Percentiles rank a stretch among this genome's conserved stretches.
These are phyloP conservation scores for Fagopyrum homotropicum DNA, from an alignment of 148 eudicot species.

Conservation along the genomic window DNA sequence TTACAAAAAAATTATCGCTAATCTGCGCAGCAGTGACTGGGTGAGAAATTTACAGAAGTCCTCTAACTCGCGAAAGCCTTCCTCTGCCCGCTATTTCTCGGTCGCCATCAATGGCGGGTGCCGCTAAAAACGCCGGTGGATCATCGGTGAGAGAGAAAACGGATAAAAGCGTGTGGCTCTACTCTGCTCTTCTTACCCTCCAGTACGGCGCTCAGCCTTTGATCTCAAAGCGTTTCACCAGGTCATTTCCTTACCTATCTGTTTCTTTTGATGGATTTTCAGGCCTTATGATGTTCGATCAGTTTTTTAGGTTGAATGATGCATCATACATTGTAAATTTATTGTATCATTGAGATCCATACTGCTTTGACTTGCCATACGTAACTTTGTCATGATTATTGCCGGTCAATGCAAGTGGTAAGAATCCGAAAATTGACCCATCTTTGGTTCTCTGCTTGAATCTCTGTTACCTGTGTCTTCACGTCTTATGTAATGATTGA, in stretches of 20 bases:
- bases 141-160: conserved; percentile 13
- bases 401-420: neutral
- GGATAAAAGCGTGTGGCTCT: conserved; percentile 35
- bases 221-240: conserved; percentile 66
- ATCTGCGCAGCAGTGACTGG: too few species aligned
- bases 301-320: neutral
- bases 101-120: conserved; percentile 24
- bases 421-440: too few species aligned
- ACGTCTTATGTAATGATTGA: neutral
- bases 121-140: conserved; percentile 16
- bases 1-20: too few species aligned
- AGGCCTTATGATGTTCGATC: neutral
- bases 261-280: neutral
- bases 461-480: neutral
- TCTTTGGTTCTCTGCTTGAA: too few species aligned
- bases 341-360: neutral
- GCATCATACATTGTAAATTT: neutral
- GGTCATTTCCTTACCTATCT: conserved; percentile 21
- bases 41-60: too few species aligned
- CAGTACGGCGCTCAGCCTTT: conserved; percentile 77
- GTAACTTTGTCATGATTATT: neutral
- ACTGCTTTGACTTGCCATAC: neutral
- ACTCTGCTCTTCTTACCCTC: conserved; percentile 53
- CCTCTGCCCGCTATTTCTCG: neutral
- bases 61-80: neutral